These are phyloP conservation scores for Climacium dendroides DNA, from an alignment of 225 moss, liverwort and hornwort species.

Conservation along the genomic window DNA sequence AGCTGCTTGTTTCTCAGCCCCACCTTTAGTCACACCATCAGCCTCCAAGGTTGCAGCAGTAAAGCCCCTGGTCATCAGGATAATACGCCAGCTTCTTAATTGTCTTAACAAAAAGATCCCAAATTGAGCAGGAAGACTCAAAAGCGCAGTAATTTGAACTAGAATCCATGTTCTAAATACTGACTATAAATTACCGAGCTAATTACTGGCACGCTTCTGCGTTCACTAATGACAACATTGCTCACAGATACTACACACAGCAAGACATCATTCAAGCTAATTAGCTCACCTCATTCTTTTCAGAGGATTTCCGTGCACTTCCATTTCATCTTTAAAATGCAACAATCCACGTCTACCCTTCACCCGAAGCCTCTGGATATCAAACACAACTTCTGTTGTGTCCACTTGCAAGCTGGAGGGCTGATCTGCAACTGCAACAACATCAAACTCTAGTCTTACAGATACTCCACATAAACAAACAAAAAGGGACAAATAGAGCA, in stretches of 20 bases:
- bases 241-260: neutral
- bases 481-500: neutral
- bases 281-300: conserved; percentile 51
- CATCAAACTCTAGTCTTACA: neutral
- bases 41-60: conserved; percentile 67
- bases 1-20: conserved; percentile 67
- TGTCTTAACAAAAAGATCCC: neutral
- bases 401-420: conserved; percentile 6
- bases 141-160: neutral
- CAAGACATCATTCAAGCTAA: neutral
- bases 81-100: neutral
- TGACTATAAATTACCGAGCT: neutral
- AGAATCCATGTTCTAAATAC: neutral
- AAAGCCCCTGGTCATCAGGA: conserved; percentile 42
- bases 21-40: conserved; percentile 45
- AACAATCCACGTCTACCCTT: conserved; percentile 32
- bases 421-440: conserved; percentile 6
- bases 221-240: neutral
- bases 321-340: conserved; percentile 18
- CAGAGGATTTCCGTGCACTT: conserved; percentile 11
- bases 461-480: neutral
- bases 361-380: conserved; percentile 50
- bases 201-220: neutral
- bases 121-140: neutral
- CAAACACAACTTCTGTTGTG: conserved; percentile 39